Conservation (phyloP, 2,329 filamentous ascomycete genomes). For the Diaporthe sp. region DNA sequence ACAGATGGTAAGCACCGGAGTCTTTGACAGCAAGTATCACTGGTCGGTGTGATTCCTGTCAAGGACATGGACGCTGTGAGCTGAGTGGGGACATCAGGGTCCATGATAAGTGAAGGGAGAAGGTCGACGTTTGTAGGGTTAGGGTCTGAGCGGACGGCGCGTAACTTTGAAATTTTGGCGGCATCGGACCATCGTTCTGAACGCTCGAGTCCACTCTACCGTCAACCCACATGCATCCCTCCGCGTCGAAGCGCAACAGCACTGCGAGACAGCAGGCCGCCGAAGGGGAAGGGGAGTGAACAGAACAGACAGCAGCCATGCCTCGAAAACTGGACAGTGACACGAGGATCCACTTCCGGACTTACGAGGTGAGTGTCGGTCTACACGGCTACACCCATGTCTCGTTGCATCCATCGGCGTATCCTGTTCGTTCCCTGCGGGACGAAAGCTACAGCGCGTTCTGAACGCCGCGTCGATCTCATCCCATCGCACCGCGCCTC, state of each 20-base stretch:
- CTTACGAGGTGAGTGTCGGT: conserved; percentile 36
- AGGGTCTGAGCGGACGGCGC: not conserved
- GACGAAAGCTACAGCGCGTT: conserved; percentile 31
- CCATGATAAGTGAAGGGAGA: too few relatives aligned
- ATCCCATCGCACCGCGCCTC: not conserved
- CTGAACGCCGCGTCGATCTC: conserved; percentile 16
- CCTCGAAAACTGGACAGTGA: conserved; percentile 40
- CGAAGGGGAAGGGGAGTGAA: conserved; percentile 20
- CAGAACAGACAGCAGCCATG: not conserved
- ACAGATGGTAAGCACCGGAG: too few relatives aligned
- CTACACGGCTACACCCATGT: not conserved
- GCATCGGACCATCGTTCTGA: conserved; percentile 16
- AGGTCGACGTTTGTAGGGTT: not conserved
- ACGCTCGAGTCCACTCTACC: not conserved
- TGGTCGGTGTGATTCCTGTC: too few relatives aligned
- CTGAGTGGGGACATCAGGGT: too few relatives aligned
- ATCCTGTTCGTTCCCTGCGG: not conserved
- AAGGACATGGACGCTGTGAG: too few relatives aligned
- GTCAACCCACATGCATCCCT: not conserved
- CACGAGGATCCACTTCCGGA: conserved; percentile 38
- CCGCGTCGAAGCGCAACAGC: not conserved
- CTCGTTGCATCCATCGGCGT: not conserved
- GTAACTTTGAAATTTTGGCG: conserved; percentile 32
- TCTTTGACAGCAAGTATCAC: too few relatives aligned
- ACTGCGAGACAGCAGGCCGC: conserved; percentile 20